phyloP scores from a whole-genome alignment of 345 rosid species.

The Aquilaria sinensis region DNA sequence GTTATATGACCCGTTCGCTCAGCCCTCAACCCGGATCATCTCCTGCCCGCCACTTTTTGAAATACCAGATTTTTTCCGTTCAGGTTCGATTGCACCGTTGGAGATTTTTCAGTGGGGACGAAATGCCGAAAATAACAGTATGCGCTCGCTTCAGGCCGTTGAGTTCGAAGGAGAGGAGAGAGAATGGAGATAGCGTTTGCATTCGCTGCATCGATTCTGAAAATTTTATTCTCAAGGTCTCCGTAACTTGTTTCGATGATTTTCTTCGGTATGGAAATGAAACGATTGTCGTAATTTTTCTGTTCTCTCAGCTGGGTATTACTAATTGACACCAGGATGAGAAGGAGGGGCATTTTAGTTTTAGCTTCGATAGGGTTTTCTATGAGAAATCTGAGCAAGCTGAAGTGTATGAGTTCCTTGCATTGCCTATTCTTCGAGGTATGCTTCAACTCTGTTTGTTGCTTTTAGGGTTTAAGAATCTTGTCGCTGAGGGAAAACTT shows the following conservation, averaged over 20 bases:
- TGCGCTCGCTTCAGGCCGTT: conserved; percentile 82
- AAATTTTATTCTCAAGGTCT: conserved; percentile 59
- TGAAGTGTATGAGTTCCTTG: conserved; percentile 60
- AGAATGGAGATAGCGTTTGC: conserved; percentile 39
- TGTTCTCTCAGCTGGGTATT: not conserved
- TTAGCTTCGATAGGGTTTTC: conserved; percentile 61
- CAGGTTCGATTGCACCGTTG: not conserved
- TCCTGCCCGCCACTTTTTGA: too few species aligned
- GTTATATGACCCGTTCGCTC: too few species aligned
- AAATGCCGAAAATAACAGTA: conserved; percentile 58
- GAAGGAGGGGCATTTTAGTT: conserved; percentile 56
- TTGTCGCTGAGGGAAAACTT: not conserved
- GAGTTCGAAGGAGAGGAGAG: conserved; percentile 57
- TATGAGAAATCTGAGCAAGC: conserved; percentile 51
- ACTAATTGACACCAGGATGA: conserved; percentile 35
- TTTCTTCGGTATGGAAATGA: not conserved
- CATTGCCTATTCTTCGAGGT: conserved; percentile 70
- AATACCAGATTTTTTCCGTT: not conserved
- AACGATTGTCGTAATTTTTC: not conserved
- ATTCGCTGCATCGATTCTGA: conserved; percentile 46
- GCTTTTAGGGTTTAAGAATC: not conserved
- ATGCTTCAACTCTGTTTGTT: conserved; percentile 2
- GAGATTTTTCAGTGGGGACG: not conserved
- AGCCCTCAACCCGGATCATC: too few species aligned
- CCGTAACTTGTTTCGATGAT: not conserved